Percentiles rank a stretch among this genome's conserved stretches.
phyloP scores from a whole-genome alignment of 768 basidiomycete species.

The Filobasidium floriforme region DNA sequence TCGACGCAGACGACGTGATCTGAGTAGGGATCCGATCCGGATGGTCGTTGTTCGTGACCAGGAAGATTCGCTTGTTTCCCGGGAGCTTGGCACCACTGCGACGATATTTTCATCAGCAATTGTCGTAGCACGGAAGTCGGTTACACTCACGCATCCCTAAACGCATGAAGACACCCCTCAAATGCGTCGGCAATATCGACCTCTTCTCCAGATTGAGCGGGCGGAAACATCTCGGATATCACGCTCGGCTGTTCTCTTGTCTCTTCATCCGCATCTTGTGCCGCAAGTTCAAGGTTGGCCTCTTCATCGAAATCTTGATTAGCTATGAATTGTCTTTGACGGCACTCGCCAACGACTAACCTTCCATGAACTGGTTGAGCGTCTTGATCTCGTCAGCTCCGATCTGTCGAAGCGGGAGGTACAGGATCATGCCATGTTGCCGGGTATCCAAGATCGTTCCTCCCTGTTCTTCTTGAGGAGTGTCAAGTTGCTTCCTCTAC shows the following conservation, averaged over 20 bases:
- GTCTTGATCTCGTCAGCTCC: constrained; percentile 74
- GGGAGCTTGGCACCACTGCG: constrained; percentile 56
- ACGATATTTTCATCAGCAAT: constrained; percentile 13
- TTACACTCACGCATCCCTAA: constrained; percentile 68
- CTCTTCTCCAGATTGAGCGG: constrained; percentile 53
- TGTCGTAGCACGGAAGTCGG: not conserved
- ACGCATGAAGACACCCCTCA: constrained; percentile 78
- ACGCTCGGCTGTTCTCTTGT: constrained; percentile 46
- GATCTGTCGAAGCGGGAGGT: constrained; percentile 68
- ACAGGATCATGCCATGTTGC: constrained; percentile 51
- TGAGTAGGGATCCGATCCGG: constrained; percentile 46
- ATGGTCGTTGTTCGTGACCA: constrained; percentile 83
- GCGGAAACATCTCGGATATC: constrained; percentile 57
- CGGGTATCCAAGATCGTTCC: constrained; percentile 24
- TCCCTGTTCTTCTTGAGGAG: not conserved
- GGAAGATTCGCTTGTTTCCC: constrained; percentile 83
- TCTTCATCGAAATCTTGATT: constrained; percentile 9
- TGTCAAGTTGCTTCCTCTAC: no score
- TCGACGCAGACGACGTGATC: constrained; percentile 15
- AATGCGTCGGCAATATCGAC: constrained; percentile 83
- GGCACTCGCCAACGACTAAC: not conserved
- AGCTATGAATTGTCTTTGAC: not conserved
- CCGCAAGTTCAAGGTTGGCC: constrained; percentile 16
- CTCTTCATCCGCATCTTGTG: constrained; percentile 48
- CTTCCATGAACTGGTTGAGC: constrained; percentile 65